Evolutionary conservation across 257 asterid species (phyloP).

Genomic region (Anisodus acutangulus): DNA sequence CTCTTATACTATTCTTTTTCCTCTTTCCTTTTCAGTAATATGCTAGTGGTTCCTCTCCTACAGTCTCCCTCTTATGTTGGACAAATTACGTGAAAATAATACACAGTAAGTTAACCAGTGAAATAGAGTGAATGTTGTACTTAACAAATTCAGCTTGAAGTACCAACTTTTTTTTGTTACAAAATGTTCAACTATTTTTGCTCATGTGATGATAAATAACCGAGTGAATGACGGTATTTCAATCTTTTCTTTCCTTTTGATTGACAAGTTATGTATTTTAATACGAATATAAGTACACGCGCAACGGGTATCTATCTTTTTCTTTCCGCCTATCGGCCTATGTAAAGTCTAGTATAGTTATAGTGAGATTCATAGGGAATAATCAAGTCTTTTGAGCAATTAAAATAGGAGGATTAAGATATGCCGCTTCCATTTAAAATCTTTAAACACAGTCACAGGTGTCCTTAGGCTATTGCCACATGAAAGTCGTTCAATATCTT

Average conservation of each 20-base stretch:
- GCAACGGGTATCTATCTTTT: neutral
- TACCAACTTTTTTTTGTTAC: neutral
- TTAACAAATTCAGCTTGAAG: neutral
- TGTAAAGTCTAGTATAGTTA: slow-evolving; percentile 19
- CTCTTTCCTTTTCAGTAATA: neutral
- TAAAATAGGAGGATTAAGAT: neutral
- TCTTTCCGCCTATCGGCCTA: neutral
- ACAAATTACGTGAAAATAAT: neutral
- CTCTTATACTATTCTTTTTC: neutral
- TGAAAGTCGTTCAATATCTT: neutral
- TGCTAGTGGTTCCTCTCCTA: slow-evolving; percentile 33
- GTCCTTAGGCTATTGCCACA: neutral
- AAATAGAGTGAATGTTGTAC: neutral
- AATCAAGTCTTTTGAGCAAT: neutral
- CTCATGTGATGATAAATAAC: neutral
- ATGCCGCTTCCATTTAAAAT: neutral
- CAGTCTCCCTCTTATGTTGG: neutral
- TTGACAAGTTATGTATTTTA: neutral
- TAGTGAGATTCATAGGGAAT: neutral
- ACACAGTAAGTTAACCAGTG: neutral
- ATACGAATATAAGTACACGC: neutral
- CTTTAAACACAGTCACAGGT: neutral
- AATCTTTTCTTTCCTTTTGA: neutral
- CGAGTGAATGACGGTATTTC: neutral
- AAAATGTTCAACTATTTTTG: neutral